Conservation (phyloP, 176 grass and related monocot species). For the Stipa capillata region DNA sequence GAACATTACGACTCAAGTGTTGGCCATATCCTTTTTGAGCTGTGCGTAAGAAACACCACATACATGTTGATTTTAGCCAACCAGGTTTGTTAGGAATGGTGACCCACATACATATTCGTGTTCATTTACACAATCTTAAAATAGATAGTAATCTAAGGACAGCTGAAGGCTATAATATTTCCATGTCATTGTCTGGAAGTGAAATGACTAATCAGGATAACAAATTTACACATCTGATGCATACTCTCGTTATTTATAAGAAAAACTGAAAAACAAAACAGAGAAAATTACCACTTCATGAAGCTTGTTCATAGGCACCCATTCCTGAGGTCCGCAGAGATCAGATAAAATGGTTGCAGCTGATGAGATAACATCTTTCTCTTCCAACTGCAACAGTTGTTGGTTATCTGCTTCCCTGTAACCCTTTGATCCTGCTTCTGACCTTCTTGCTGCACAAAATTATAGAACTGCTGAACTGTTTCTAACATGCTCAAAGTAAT, state of each 20-base stretch:
- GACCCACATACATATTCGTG: background rate
- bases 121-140: background rate
- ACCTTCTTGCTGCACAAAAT: slow-evolving; percentile 36
- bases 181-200: background rate
- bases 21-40: background rate
- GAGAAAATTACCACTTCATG: slow-evolving; percentile 58
- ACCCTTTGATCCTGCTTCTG: slow-evolving; percentile 32
- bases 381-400: slow-evolving; percentile 71
- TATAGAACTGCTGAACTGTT: background rate
- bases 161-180: background rate
- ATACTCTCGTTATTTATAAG: background rate
- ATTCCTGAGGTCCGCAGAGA: slow-evolving; percentile 59
- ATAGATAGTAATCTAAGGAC: background rate
- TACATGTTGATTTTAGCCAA: too few relatives aligned
- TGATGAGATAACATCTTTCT: slow-evolving; percentile 87
- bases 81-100: background rate
- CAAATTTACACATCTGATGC: background rate
- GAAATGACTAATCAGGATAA: background rate
- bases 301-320: slow-evolving; percentile 63
- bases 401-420: slow-evolving; percentile 68
- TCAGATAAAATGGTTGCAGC: slow-evolving; percentile 57
- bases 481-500: background rate
- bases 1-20: background rate
- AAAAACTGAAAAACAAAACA: background rate
- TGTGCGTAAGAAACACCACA: background rate